A percentile compares a stretch with the other conserved stretches of the same genome.
Conservation (phyloP, 495 filamentous ascomycete genomes). For the Hypoxylon lenormandii region DNA sequence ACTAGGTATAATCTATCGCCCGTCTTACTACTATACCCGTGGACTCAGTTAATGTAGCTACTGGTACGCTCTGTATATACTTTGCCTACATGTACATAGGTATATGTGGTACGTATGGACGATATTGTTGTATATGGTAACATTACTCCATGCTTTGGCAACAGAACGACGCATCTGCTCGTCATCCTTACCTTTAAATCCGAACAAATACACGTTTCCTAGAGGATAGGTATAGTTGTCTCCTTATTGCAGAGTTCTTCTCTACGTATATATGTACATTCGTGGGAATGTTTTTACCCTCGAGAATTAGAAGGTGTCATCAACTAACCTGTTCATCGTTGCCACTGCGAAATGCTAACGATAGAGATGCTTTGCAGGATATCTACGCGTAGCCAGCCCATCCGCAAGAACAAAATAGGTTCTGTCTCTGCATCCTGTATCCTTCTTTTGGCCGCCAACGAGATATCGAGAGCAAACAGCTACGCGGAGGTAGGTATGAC, state of each 20-base stretch:
- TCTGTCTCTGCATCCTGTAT: not conserved
- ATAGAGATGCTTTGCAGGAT: not conserved
- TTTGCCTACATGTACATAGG: no score
- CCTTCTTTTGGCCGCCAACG: not conserved
- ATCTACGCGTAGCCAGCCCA: not conserved
- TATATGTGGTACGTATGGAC: no score
- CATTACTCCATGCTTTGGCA: no score
- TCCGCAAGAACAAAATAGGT: not conserved
- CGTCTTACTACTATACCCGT: no score
- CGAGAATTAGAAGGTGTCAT: not conserved
- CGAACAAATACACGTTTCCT: no score
- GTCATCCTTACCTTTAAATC: no score
- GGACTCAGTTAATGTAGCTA: no score
- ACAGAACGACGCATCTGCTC: no score
- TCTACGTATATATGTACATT: not conserved
- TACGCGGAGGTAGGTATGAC: conserved; percentile 38
- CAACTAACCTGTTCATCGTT: not conserved
- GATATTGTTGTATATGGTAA: no score
- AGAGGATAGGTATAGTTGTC: no score
- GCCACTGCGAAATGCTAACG: not conserved
- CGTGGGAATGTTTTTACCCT: not conserved
- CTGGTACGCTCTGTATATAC: no score
- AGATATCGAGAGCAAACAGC: conserved; percentile 15
- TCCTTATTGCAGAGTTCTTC: not conserved
- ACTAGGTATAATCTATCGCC: no score